Evolutionary conservation across 345 rosid genomes (phyloP).

Genomic region (Eucalyptus viminalis): DNA sequence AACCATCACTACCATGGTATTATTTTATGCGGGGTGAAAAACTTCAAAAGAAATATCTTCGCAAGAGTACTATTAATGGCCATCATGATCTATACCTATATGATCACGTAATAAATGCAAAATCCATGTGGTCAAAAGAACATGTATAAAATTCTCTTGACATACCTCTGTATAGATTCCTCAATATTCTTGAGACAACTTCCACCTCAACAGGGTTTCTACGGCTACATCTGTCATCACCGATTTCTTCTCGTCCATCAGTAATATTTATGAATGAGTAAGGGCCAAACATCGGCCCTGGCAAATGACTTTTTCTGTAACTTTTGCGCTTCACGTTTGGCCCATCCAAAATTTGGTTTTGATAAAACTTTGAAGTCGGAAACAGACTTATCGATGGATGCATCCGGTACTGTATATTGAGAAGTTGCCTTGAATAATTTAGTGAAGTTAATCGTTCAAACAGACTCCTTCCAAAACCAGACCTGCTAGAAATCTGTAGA

Average conservation of each 20-base stretch:
- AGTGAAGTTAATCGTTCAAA: conserved; percentile 42
- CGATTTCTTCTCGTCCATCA: conserved; percentile 23
- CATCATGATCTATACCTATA: neutral
- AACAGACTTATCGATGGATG: conserved; percentile 61
- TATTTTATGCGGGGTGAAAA: neutral
- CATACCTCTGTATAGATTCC: conserved; percentile 24
- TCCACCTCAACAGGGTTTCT: conserved; percentile 40
- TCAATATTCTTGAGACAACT: conserved; percentile 13
- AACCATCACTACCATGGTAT: neutral
- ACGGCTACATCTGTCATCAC: conserved; percentile 3
- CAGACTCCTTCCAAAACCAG: conserved; percentile 53
- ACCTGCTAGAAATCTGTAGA: conserved; percentile 16
- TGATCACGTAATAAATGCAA: neutral
- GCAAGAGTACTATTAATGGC: neutral
- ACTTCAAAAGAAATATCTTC: neutral
- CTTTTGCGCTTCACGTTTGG: conserved; percentile 9
- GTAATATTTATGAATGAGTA: conserved; percentile 35
- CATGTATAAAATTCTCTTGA: neutral
- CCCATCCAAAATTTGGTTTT: conserved; percentile 29
- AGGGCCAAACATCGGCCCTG: conserved; percentile 30
- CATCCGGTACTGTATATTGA: conserved; percentile 63
- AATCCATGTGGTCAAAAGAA: neutral
- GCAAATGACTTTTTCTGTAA: conserved; percentile 15
- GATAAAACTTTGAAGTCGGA: conserved; percentile 42
- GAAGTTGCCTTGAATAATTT: conserved; percentile 33